A percentile compares a stretch with the other conserved stretches of the same genome.
Conservation (phyloP, 2,329 filamentous ascomycete genomes). For the Cucurbitaria berberidis region DNA sequence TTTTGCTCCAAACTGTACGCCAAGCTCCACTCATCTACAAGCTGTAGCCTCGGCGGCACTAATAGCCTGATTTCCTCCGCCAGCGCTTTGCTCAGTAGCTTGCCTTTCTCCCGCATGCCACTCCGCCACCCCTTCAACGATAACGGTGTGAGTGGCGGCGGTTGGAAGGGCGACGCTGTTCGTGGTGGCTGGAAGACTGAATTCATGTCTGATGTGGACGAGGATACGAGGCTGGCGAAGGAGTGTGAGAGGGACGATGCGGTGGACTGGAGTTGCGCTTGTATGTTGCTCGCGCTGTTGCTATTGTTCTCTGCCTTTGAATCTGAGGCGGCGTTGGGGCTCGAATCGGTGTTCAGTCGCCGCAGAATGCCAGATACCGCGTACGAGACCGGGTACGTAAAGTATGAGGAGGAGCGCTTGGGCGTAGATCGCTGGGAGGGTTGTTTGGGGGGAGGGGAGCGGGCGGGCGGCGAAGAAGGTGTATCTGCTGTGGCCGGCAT, state of each 20-base stretch:
- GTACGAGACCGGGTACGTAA: slow-evolving; percentile 58
- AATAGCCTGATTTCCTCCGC: slow-evolving; percentile 94
- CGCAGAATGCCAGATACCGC: slow-evolving; percentile 56
- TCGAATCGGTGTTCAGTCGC: slow-evolving; percentile 54
- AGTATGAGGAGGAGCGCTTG: slow-evolving; percentile 50
- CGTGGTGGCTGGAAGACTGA: slow-evolving; percentile 68
- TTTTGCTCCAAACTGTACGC: slow-evolving; percentile 91
- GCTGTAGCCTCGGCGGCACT: slow-evolving; percentile 82
- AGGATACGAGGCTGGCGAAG: slow-evolving; percentile 46
- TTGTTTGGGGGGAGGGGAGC: slow-evolving; percentile 3
- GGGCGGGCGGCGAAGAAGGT: slow-evolving; percentile 20
- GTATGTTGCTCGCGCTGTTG: slow-evolving; percentile 14
- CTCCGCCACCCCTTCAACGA: slow-evolving; percentile 69
- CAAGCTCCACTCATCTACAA: slow-evolving; percentile 85
- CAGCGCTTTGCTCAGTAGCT: slow-evolving; percentile 72
- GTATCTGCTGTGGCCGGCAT: slow-evolving; percentile 39
- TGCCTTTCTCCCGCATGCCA: slow-evolving; percentile 64
- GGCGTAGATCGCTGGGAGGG: slow-evolving; percentile 16
- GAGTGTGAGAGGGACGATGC: slow-evolving; percentile 38
- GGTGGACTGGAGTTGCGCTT: slow-evolving; percentile 30
- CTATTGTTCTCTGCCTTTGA: slow-evolving; percentile 14
- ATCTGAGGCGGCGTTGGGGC: slow-evolving; percentile 12
- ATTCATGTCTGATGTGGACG: slow-evolving; percentile 53
- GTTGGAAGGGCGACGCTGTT: slow-evolving; percentile 79
- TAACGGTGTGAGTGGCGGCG: slow-evolving; percentile 85